phyloP scores from a whole-genome alignment of 495 filamentous ascomycete species.

The Podospora tetraspora region DNA sequence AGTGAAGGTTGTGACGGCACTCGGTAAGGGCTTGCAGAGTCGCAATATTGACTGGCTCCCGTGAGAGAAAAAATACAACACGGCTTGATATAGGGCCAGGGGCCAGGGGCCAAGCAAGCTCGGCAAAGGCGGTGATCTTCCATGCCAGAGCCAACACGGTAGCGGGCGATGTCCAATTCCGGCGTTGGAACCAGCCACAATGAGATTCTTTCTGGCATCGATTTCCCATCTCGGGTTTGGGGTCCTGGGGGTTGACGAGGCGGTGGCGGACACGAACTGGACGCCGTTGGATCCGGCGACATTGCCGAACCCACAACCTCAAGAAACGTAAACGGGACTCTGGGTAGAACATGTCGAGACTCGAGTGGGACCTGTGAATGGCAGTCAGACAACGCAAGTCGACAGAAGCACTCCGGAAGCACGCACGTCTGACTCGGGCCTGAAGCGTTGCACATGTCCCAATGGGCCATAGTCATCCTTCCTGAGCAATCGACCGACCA shows the following conservation, averaged over 20 bases:
- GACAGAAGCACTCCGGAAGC: neutral
- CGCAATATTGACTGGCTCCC: slow-evolving; percentile 13
- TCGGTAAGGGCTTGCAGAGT: slow-evolving; percentile 13
- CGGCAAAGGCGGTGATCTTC: slow-evolving; percentile 6
- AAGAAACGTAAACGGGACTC: neutral
- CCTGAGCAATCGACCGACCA: neutral
- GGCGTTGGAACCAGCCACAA: slow-evolving; percentile 6
- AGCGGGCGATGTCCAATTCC: neutral
- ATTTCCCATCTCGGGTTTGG: neutral
- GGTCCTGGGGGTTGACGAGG: neutral
- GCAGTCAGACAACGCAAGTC: neutral
- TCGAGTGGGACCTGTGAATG: neutral
- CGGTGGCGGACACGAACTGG: neutral
- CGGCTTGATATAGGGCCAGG: slow-evolving; percentile 14
- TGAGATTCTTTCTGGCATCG: neutral
- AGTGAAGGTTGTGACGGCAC: neutral
- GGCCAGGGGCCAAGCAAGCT: neutral
- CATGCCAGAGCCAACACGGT: neutral
- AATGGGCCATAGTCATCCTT: neutral
- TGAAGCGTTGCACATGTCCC: neutral
- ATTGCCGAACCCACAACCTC: neutral
- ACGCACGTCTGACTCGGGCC: neutral
- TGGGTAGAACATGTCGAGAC: neutral
- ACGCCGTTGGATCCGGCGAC: neutral
- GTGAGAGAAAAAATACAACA: slow-evolving; percentile 7